Percentiles rank a stretch among this genome's conserved stretches.
phyloP scores from a whole-genome alignment of 495 filamentous ascomycete genomes.

The Penicillium malachiteum region DNA sequence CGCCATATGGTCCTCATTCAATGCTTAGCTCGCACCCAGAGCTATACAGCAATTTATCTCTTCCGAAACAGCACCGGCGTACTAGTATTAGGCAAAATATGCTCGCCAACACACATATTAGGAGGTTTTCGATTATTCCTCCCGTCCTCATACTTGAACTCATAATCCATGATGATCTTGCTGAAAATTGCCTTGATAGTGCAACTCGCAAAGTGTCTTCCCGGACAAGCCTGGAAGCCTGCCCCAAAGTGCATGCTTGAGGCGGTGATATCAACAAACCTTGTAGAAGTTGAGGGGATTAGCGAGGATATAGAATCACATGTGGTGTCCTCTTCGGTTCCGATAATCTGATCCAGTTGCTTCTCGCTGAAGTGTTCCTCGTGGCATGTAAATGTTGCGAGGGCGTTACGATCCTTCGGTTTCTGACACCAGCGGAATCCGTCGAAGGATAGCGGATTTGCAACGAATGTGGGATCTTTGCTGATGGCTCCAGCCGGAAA shows the following conservation, averaged over 20 bases:
- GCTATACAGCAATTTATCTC: slow-evolving; percentile 8
- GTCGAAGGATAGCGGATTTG: slow-evolving; percentile 28
- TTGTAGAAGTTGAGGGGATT: slow-evolving; percentile 7
- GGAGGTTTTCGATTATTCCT: slow-evolving; percentile 18
- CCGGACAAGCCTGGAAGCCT: slow-evolving; percentile 47
- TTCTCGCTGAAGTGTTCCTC: neutral
- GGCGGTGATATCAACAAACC: slow-evolving; percentile 23
- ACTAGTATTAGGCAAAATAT: slow-evolving; percentile 29
- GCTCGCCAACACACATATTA: slow-evolving; percentile 32
- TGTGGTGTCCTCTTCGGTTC: neutral
- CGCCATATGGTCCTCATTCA: too few species aligned
- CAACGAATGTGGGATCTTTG: slow-evolving; percentile 25
- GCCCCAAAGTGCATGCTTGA: slow-evolving; percentile 36
- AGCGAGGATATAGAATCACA: neutral
- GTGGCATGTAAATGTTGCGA: neutral
- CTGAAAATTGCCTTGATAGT: slow-evolving; percentile 58
- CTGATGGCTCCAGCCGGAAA: slow-evolving; percentile 35
- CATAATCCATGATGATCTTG: slow-evolving; percentile 52
- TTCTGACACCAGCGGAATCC: slow-evolving; percentile 37
- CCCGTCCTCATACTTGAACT: slow-evolving; percentile 39
- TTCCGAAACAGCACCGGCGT: slow-evolving; percentile 29
- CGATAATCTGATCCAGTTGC: neutral
- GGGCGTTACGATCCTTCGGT: slow-evolving; percentile 15
- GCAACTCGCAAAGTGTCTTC: slow-evolving; percentile 55
- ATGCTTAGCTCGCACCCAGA: too few species aligned